These are phyloP conservation scores for Diaporthe sp. DNA, from an alignment of 2,329 filamentous ascomycete species.

Conservation along the genomic window DNA sequence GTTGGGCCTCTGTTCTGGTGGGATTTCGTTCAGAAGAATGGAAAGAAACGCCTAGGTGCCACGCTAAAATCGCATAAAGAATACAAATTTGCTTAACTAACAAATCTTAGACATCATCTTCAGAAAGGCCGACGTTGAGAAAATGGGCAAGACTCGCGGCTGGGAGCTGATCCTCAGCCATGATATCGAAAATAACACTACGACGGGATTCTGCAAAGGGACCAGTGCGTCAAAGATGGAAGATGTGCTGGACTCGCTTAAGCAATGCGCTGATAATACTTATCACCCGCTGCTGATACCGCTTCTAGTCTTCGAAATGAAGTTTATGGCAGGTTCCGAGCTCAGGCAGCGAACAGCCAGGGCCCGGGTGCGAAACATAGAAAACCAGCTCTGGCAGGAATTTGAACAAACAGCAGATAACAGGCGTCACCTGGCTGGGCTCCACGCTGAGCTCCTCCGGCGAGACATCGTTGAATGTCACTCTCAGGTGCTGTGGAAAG, in stretches of 20 bases:
- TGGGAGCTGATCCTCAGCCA: neutral
- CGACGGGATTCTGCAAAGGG: neutral
- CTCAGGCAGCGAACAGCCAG: neutral
- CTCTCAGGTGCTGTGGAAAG: neutral
- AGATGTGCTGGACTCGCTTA: neutral
- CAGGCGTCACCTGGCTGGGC: neutral
- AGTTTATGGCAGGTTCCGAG: neutral
- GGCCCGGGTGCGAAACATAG: neutral
- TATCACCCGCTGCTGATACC: slow-evolving; percentile 1
- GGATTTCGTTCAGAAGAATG: neutral
- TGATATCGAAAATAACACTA: neutral
- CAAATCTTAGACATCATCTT: neutral
- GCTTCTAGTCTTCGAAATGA: neutral
- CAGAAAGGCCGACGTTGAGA: neutral
- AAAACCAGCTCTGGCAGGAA: neutral
- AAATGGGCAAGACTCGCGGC: neutral
- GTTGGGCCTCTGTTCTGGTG: slow-evolving; percentile 2
- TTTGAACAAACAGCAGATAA: neutral
- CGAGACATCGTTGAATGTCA: neutral
- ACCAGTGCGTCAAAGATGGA: neutral
- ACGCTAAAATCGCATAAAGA: neutral
- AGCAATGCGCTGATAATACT: neutral
- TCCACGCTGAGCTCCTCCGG: neutral
- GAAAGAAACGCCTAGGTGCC: neutral
- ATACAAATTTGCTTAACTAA: neutral